Conservation (phyloP, 2,329 filamentous ascomycete species). For the Alternaria incomplexa region DNA sequence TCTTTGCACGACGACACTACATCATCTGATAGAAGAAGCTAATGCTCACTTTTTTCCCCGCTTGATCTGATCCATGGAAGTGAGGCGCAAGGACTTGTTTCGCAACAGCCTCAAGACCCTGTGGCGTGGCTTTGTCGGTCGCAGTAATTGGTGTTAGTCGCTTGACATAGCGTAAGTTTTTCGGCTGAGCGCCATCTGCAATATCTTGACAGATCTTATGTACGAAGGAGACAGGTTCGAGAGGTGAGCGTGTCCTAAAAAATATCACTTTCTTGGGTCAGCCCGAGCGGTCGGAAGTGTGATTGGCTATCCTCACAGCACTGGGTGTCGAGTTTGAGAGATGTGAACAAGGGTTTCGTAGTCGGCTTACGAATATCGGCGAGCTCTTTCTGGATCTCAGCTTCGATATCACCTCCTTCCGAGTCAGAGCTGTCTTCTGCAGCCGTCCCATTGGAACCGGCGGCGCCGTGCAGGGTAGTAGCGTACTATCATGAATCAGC, state of each 20-base stretch:
- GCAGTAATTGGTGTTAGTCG: constrained; percentile 65
- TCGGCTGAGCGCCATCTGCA: constrained; percentile 56
- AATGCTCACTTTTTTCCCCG: constrained; percentile 59
- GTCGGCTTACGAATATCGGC: constrained; percentile 63
- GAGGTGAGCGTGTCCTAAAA: constrained; percentile 61
- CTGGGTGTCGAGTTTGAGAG: constrained; percentile 61
- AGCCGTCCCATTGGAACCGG: constrained; percentile 47
- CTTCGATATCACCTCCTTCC: constrained; percentile 68
- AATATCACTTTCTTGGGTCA: constrained; percentile 58
- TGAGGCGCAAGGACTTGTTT: constrained; percentile 66
- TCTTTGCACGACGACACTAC: constrained; percentile 10
- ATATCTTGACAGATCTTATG: constrained; percentile 65
- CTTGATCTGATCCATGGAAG: constrained; percentile 63
- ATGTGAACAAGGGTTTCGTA: constrained; percentile 58
- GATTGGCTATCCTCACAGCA: constrained; percentile 53
- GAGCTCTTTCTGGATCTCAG: constrained; percentile 75
- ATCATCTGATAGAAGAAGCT: constrained; percentile 10
- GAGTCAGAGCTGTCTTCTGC: constrained; percentile 46
- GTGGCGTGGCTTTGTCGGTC: constrained; percentile 71
- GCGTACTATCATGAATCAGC: constrained; percentile 67
- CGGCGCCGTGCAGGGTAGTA: constrained; percentile 58
- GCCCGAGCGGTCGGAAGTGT: neutral
- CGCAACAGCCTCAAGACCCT: constrained; percentile 70
- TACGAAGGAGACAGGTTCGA: constrained; percentile 67
- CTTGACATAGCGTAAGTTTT: constrained; percentile 64